Base-by-base conservation (phyloP, 108 stramenopile species). In the Cyclotella choctawhatcheeana region DNA sequence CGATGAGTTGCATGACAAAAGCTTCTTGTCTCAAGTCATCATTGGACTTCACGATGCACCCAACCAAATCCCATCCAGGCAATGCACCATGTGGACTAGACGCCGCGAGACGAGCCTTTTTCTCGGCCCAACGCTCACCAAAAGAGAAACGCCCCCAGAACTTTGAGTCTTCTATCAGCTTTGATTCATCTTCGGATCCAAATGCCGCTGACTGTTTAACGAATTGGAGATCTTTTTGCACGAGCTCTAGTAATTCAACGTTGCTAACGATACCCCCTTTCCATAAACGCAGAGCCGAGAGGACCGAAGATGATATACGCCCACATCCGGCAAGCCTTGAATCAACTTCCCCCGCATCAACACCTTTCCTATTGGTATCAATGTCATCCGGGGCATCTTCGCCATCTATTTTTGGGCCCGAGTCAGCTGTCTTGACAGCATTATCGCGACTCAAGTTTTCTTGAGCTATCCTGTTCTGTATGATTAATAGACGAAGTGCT, bases 21-120 rank as follows among this genome's bases (percentile, higher is more conserved):
- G 93, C 93, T 83, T 99, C 99, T 77, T 99, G 99, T 31, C 99
- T 85, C 45, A 98, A 74, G 73, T 99, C 99, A 45, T 98, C 99
- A 67, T 98, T 98, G 18, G 94, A 96, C 88, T 99, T 99, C 33
- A 99, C 96, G 70, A 99, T 98, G 37, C 97, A 90, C 44, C 94
- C 92, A 24, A 87, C 77, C 35, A 99, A 73, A 67, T 97, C 91
- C 94, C 96, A 99, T 20, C 89, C 88, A 17, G 91, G 82, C 37
- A 65, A 52, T 5, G 79, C 71, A 32, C 93, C 95, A 44, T 88
- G 85, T 47, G 88, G 86, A 68, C 91, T 93, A 2, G 80, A 80
- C 4, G 89, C 86, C 50, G 91, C 84, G 5, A 98, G 74, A 13
- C 97, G 89, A 8, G 93, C 90, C 60, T 91, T 88, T 72, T 98